These are phyloP conservation scores for Knufia petricola DNA, from an alignment of 2,329 filamentous ascomycete genomes.

Conservation along the genomic window DNA sequence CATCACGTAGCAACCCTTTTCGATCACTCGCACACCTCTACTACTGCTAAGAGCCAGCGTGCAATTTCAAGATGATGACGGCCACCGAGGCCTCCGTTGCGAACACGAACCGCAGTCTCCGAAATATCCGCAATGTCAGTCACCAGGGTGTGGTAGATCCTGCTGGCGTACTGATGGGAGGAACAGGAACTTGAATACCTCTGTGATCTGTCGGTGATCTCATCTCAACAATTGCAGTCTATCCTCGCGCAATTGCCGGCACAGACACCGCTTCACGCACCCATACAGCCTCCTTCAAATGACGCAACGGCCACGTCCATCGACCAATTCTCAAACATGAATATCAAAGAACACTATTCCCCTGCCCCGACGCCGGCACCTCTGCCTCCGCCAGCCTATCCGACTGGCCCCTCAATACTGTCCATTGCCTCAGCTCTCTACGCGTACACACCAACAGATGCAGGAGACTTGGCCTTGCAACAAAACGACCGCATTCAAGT, in stretches of 20 bases:
- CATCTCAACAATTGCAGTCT: slow-evolving; percentile 61
- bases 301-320: slow-evolving; percentile 30
- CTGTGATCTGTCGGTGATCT: slow-evolving; percentile 70
- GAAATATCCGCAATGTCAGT: slow-evolving; percentile 60
- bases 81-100: slow-evolving; percentile 34
- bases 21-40: background rate
- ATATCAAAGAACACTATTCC: slow-evolving; percentile 32
- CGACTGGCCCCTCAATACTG: slow-evolving; percentile 46
- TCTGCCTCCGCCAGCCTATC: slow-evolving; percentile 43
- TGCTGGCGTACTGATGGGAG: slow-evolving; percentile 8
- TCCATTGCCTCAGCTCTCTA: slow-evolving; percentile 73
- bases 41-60: background rate
- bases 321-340: slow-evolving; percentile 33
- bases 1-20: background rate
- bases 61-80: slow-evolving; percentile 13
- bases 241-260: slow-evolving; percentile 66
- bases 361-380: slow-evolving; percentile 39
- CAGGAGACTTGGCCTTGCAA: slow-evolving; percentile 71
- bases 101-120: slow-evolving; percentile 73
- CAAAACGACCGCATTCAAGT: slow-evolving; percentile 73
- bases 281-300: slow-evolving; percentile 27
- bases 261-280: slow-evolving; percentile 39
- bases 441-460: slow-evolving; percentile 68
- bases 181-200: slow-evolving; percentile 80
- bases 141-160: slow-evolving; percentile 13